phyloP scores from a whole-genome alignment of 306 rosid species.

The Canavalia ensiformis region DNA sequence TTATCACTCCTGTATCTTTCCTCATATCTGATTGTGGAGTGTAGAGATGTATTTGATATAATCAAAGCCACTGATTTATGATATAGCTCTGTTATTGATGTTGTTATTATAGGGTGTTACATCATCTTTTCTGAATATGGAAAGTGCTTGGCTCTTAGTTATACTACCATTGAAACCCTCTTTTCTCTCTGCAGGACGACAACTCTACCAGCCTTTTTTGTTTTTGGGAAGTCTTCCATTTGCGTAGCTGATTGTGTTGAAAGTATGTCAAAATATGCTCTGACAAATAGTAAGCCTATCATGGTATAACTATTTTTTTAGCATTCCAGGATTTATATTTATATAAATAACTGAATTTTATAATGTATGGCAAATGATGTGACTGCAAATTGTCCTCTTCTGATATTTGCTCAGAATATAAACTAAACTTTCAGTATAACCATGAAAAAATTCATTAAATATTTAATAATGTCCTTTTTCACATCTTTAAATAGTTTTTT shows the following conservation, averaged over 20 bases:
- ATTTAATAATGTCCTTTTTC: neutral
- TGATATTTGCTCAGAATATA: neutral
- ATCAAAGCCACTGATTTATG: conserved; percentile 3
- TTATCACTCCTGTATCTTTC: conserved; percentile 14
- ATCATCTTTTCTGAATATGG: conserved; percentile 14
- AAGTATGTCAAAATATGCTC: conserved; percentile 54
- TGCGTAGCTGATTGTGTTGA: conserved; percentile 60
- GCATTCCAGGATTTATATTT: conserved; percentile 9
- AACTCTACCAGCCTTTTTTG: conserved; percentile 76
- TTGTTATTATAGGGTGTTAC: neutral
- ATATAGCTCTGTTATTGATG: neutral
- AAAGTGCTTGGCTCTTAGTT: conserved; percentile 2
- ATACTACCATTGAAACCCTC: conserved; percentile 10
- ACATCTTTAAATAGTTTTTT: neutral
- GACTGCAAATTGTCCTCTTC: conserved; percentile 14
- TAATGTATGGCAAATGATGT: conserved; percentile 30
- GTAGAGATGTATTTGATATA: conserved; percentile 13
- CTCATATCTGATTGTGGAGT: conserved; percentile 14
- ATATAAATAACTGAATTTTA: conserved; percentile 29
- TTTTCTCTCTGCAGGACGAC: conserved; percentile 72
- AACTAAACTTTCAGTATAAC: neutral
- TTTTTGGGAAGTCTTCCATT: conserved; percentile 82
- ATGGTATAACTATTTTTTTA: conserved; percentile 57
- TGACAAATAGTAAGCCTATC: conserved; percentile 58
- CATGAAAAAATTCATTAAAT: no score